A percentile compares a stretch with the other conserved stretches of the same genome.
Evolutionary conservation across 1,139 yeast species (phyloP).

Genomic region (Geotrichum europaeum): DNA sequence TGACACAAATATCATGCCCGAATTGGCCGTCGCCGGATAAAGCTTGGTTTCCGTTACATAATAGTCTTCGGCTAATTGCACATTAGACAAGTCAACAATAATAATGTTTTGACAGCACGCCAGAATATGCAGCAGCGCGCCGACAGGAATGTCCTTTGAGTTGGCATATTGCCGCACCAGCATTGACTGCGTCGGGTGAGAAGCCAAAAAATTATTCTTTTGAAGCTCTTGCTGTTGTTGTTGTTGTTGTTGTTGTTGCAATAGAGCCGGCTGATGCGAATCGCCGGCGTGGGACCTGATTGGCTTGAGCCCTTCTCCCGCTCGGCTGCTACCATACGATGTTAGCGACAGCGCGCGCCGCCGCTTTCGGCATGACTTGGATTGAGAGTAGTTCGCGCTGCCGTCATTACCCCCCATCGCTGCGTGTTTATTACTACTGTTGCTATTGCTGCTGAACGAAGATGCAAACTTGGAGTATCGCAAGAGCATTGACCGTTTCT

Average conservation of each 20-base stretch:
- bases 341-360: slow-evolving; percentile 1
- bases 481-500: neutral
- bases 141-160: slow-evolving; percentile 28
- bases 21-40: slow-evolving; percentile 20
- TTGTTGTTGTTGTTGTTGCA: neutral
- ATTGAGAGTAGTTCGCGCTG: neutral
- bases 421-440: neutral
- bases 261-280: neutral
- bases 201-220: neutral
- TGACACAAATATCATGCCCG: slow-evolving; percentile 26
- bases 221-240: neutral
- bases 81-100: slow-evolving; percentile 24
- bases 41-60: slow-evolving; percentile 18
- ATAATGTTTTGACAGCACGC: slow-evolving; percentile 24
- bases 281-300: neutral
- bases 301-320: neutral
- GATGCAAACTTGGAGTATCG: neutral
- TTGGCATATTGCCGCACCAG: slow-evolving; percentile 23
- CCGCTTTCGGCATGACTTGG: neutral
- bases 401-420: neutral
- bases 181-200: slow-evolving; percentile 27
- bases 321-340: neutral
- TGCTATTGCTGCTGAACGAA: neutral
- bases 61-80: slow-evolving; percentile 31
- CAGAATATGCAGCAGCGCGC: slow-evolving; percentile 28